phyloP scores from a whole-genome alignment of 192 early-diverging fungal genomes.

The Geosiphon pyriformis region DNA sequence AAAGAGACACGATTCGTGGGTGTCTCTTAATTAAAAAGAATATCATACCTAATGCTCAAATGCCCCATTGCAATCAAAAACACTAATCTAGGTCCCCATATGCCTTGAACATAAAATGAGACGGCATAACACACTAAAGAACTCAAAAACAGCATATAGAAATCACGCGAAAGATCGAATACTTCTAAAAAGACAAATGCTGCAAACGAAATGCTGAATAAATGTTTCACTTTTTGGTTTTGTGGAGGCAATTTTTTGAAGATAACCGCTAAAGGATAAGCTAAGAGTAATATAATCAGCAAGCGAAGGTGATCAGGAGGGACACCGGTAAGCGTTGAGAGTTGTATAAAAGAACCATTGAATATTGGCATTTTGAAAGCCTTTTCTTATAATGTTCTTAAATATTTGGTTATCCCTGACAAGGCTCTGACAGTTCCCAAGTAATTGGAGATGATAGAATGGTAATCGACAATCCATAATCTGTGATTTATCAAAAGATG shows the following conservation, averaged over 20 bases:
- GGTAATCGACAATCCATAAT: no score
- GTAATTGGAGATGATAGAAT: no score
- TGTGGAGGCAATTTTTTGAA: constrained; percentile 52
- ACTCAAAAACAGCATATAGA: constrained; percentile 48
- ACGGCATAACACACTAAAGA: constrained; percentile 49
- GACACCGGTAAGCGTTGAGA: constrained; percentile 24
- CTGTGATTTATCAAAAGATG: no score
- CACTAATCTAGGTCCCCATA: constrained; percentile 50
- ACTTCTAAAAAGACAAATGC: constrained; percentile 49
- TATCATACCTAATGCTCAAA: constrained; percentile 53
- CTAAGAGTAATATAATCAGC: constrained; percentile 45
- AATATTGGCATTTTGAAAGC: constrained; percentile 1
- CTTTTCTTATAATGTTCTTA: no score
- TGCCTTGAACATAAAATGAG: constrained; percentile 38
- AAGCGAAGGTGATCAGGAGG: constrained; percentile 56
- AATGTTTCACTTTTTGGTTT: constrained; percentile 44
- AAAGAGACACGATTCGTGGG: neutral
- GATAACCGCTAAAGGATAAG: constrained; percentile 50
- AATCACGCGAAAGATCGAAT: constrained; percentile 43
- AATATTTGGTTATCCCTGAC: no score
- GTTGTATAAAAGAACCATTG: neutral
- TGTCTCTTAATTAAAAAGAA: no score
- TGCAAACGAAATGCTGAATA: constrained; percentile 51
- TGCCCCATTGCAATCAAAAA: constrained; percentile 60
- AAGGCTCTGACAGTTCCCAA: no score